These are phyloP conservation scores for Porcisia hertigi DNA, from an alignment of 208 protist genomes.

Conservation along the genomic window DNA sequence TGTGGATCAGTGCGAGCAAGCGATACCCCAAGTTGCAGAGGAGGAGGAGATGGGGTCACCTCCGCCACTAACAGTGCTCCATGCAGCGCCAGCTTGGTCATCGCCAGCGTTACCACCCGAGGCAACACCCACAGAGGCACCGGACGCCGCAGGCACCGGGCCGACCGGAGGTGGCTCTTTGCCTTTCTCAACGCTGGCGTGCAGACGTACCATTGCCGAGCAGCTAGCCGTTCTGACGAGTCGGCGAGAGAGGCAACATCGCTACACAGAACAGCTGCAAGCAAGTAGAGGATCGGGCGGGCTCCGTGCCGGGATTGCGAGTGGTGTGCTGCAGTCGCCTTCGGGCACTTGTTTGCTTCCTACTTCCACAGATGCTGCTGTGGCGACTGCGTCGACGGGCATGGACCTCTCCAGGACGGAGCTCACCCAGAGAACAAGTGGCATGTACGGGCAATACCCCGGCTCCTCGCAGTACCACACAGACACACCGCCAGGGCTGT, in stretches of 20 bases:
- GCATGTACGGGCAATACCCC: not conserved
- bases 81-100: not conserved
- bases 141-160: not conserved
- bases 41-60: not conserved
- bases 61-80: not conserved
- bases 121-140: not conserved
- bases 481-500: slow-evolving; percentile 21
- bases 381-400: not conserved
- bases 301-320: not conserved
- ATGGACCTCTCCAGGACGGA: not conserved
- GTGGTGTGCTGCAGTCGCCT: not conserved
- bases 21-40: not conserved
- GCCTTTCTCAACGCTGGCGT: slow-evolving; percentile 10
- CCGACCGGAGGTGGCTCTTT: not conserved
- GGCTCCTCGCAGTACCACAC: slow-evolving; percentile 13
- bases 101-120: not conserved
- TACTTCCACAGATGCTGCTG: not conserved
- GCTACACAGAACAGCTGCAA: slow-evolving; percentile 16
- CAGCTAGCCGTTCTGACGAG: slow-evolving; percentile 49
- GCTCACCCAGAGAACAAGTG: not conserved
- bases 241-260: slow-evolving; percentile 50
- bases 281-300: not conserved
- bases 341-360: not conserved
- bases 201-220: slow-evolving; percentile 39
- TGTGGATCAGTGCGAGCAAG: not conserved